These are phyloP conservation scores for Microstroma glucosiphilum DNA, from an alignment of 1,284 basidiomycete genomes.

Conservation along the genomic window DNA sequence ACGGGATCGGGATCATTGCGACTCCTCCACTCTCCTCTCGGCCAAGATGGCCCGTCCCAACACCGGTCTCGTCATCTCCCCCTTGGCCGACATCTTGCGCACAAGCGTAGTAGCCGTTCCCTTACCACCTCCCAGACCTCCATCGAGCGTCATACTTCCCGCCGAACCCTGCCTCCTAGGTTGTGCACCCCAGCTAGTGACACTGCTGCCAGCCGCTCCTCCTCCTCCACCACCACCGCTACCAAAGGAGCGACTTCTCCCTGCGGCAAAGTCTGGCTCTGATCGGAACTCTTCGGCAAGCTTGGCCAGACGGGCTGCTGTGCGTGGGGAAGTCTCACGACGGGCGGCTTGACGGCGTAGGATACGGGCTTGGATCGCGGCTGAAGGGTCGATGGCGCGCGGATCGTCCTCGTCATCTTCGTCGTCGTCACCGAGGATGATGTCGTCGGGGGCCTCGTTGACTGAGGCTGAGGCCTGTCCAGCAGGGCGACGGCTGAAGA, in stretches of 20 bases:
- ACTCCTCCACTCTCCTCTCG: conserved; percentile 7
- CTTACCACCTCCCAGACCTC: neutral
- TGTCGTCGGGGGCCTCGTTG: too few relatives aligned
- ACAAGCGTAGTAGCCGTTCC: neutral
- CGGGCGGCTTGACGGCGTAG: neutral
- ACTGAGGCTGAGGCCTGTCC: too few relatives aligned
- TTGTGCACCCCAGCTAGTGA: neutral
- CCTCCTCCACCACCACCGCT: neutral
- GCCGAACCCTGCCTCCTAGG: neutral
- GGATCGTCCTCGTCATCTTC: neutral
- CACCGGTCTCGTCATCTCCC: neutral
- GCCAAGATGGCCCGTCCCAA: neutral
- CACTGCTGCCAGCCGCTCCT: neutral
- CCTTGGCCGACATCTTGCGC: neutral
- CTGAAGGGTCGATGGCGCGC: neutral
- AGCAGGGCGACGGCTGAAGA: too few relatives aligned
- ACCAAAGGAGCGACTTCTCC: neutral
- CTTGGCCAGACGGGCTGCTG: neutral
- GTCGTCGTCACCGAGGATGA: neutral
- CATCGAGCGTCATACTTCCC: neutral
- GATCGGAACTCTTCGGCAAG: neutral
- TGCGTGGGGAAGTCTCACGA: neutral
- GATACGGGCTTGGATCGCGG: neutral
- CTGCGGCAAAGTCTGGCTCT: neutral
- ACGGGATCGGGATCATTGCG: conserved; percentile 1